Conservation (phyloP, 352 stramenopile species). For the Phytophthora lateralis region DNA sequence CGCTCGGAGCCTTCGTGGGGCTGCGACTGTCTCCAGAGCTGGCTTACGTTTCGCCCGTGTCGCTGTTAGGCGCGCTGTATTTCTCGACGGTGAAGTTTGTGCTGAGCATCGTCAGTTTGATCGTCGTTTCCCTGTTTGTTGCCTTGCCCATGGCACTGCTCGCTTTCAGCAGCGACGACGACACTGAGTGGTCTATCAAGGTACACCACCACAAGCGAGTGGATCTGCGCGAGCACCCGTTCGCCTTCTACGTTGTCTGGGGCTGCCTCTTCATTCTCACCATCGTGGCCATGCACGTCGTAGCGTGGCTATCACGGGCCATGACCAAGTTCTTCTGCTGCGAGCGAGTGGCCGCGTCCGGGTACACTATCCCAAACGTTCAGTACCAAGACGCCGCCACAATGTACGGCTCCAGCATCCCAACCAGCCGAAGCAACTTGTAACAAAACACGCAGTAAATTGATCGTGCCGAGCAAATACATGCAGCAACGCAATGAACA, state of each 20-base stretch:
- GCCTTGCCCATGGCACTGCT: slow-evolving; percentile 35
- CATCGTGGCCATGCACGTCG: slow-evolving; percentile 58
- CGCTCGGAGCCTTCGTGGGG: slow-evolving; percentile 40
- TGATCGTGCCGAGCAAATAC: background rate
- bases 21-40: slow-evolving; percentile 56
- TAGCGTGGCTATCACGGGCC: slow-evolving; percentile 47
- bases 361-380: slow-evolving; percentile 44
- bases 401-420: slow-evolving; percentile 25
- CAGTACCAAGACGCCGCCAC: slow-evolving; percentile 32
- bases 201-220: slow-evolving; percentile 36
- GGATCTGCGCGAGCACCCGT: slow-evolving; percentile 39
- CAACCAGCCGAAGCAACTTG: slow-evolving; percentile 5
- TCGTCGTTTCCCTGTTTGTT: slow-evolving; percentile 41
- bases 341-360: slow-evolving; percentile 60
- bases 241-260: slow-evolving; percentile 48
- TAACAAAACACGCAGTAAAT: slow-evolving; percentile 3
- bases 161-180: slow-evolving; percentile 22
- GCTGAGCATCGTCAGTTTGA: slow-evolving; percentile 48
- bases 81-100: slow-evolving; percentile 72
- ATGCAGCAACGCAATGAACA: background rate
- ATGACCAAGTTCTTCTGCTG: slow-evolving; percentile 73
- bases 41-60: slow-evolving; percentile 60
- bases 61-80: slow-evolving; percentile 64
- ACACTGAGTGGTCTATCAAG: slow-evolving; percentile 27
- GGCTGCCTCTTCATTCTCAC: slow-evolving; percentile 58